These are phyloP conservation scores for Haplosporangium gracile DNA, from an alignment of 192 early-diverging fungal species.

Conservation along the genomic window DNA sequence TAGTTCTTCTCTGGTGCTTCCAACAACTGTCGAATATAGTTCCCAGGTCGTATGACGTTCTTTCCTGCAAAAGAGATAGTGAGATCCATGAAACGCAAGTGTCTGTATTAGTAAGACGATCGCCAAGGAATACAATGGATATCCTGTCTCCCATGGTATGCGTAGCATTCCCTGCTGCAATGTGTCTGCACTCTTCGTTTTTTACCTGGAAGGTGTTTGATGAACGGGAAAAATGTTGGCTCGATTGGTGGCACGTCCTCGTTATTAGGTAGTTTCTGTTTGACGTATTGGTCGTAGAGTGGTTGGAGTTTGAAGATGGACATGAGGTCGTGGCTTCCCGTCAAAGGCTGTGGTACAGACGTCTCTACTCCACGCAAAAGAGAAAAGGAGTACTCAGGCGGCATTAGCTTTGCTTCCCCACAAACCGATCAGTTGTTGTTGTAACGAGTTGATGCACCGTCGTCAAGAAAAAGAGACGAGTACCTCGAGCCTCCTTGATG, in stretches of 20 bases:
- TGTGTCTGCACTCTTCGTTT: neutral
- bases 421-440: neutral
- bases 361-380: slow-evolving; percentile 24
- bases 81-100: neutral
- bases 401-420: neutral
- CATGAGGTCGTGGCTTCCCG: slow-evolving; percentile 51
- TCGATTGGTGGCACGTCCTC: slow-evolving; percentile 44
- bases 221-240: slow-evolving; percentile 47
- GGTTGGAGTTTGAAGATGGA: slow-evolving; percentile 52
- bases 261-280: slow-evolving; percentile 36
- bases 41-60: slow-evolving; percentile 50
- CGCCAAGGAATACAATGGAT: neutral
- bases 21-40: slow-evolving; percentile 46
- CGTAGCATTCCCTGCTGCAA: neutral
- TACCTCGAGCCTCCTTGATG: slow-evolving; percentile 57
- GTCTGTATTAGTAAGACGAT: neutral
- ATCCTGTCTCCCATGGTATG: no score
- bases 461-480: neutral
- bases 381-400: neutral
- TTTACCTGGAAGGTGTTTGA: slow-evolving; percentile 48
- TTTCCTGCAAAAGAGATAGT: slow-evolving; percentile 23
- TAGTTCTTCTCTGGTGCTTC: slow-evolving; percentile 52
- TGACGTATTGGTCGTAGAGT: slow-evolving; percentile 52
- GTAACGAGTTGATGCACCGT: neutral
- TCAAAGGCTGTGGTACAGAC: slow-evolving; percentile 34